Base-by-base conservation (phyloP, 768 basidiomycete species). In the Psilocybe cubensis region DNA sequence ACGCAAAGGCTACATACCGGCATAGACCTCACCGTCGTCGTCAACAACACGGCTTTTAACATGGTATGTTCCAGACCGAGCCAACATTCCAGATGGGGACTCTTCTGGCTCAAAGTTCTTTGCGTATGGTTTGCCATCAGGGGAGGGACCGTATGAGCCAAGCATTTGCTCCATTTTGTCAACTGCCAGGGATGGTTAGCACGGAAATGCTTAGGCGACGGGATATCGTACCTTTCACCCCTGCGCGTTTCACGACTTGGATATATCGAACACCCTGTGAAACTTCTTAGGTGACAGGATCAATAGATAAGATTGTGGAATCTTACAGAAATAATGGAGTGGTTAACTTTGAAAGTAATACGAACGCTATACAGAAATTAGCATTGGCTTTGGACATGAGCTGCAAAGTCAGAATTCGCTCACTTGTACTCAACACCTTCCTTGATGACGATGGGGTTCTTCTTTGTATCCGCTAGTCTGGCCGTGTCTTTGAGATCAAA, bases 101-200 rank as follows among this genome's bases (percentile, higher is more conserved):
- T 85, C 82, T 56, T 90, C 89, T 1, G 86, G 73, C 4, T 87
- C 88, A 71, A 94, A 92, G 65, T 88, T 82, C 74, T 93, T 94
- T 63, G 66, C 74, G 67, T 95, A 90, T 4, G 90, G 68, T 23
- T 87, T 79, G 29, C 82, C 85, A 2, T 77, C 63, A n/a, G 86
- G 77, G 54, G 80, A 76, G 17, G 94, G 92, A 2, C 92, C 91
- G 70, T 94, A 97, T 3, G 93, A 95, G 17, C 96, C 96, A 20
- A 98, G 82, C 96, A 98, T 98, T 64, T 90, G 83, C 68, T 96
- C 94, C 65, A 92, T 70, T 72, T 90, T 96, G 74, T 96, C 96
- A 66, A 96, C 95, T 95, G 67, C 10, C 27, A 50, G 54, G 44
- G 53, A 55, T 42, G 50, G 49, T 61, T 43, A 45, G n/a, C 18